Conservation (phyloP, 371 early-diverging fungal species). For the Amoeboradix gromovi region DNA sequence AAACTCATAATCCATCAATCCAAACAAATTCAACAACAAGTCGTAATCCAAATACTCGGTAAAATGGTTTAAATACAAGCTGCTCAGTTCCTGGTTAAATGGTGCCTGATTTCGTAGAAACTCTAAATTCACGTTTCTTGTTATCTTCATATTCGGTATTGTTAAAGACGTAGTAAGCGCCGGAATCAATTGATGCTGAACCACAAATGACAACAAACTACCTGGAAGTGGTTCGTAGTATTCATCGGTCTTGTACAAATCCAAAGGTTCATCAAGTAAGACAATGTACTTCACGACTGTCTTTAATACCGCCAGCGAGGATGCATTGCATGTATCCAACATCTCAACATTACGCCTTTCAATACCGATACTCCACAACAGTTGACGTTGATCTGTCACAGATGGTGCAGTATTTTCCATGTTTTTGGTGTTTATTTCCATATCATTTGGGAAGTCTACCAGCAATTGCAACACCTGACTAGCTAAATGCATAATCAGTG, state of each 20-base stretch:
- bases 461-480: neutral
- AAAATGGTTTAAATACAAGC: neutral
- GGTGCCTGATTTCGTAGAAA: neutral
- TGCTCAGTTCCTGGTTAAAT: neutral
- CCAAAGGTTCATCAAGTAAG: neutral
- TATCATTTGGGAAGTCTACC: neutral
- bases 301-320: neutral
- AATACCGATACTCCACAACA: neutral
- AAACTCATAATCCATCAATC: neutral
- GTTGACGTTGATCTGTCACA: neutral
- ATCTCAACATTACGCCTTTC: neutral
- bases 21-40: neutral
- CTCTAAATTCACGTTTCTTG: too few species aligned
- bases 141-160: too few species aligned
- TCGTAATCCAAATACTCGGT: neutral
- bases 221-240: neutral
- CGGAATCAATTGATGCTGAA: neutral
- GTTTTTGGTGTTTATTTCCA: neutral
- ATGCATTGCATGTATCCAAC: neutral
- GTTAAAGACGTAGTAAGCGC: too few species aligned
- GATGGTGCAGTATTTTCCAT: neutral
- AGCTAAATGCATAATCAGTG: neutral
- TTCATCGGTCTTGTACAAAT: neutral
- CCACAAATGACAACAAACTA: neutral
- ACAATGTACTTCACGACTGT: neutral